Evolutionary conservation across 2,329 filamentous ascomycete genomes (phyloP).

Genomic region (Helotiales sp.): DNA sequence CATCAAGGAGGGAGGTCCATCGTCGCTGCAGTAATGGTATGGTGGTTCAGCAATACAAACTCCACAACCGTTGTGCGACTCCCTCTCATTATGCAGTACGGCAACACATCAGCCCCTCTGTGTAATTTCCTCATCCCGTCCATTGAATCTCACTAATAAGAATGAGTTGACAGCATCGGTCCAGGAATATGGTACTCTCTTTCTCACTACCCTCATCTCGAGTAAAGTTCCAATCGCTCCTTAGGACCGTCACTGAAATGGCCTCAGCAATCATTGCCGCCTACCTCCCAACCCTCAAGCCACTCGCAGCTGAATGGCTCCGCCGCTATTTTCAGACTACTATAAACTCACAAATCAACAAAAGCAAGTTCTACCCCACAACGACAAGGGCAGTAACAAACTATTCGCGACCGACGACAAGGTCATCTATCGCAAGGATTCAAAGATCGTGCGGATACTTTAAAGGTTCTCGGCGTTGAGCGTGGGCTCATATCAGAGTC

Average conservation of each 20-base stretch:
- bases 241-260: slow-evolving; percentile 1
- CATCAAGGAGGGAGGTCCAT: neutral
- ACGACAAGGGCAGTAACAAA: neutral
- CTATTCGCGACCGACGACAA: neutral
- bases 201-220: neutral
- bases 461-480: neutral
- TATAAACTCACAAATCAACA: neutral
- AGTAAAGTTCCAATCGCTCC: neutral
- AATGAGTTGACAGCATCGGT: slow-evolving; percentile 1
- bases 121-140: neutral
- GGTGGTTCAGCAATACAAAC: neutral
- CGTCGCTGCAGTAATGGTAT: neutral
- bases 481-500: neutral
- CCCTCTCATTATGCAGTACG: slow-evolving; percentile 5
- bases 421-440: neutral
- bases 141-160: neutral
- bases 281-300: slow-evolving; percentile 9
- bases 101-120: slow-evolving; percentile 9
- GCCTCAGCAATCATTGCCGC: slow-evolving; percentile 9
- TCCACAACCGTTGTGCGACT: neutral
- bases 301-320: neutral
- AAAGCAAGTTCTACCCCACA: neutral
- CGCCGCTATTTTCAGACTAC: neutral
- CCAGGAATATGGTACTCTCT: slow-evolving; percentile 8
- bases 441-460: neutral